Conservation (phyloP, 2,329 filamentous ascomycete genomes). For the Claviceps purpurea region DNA sequence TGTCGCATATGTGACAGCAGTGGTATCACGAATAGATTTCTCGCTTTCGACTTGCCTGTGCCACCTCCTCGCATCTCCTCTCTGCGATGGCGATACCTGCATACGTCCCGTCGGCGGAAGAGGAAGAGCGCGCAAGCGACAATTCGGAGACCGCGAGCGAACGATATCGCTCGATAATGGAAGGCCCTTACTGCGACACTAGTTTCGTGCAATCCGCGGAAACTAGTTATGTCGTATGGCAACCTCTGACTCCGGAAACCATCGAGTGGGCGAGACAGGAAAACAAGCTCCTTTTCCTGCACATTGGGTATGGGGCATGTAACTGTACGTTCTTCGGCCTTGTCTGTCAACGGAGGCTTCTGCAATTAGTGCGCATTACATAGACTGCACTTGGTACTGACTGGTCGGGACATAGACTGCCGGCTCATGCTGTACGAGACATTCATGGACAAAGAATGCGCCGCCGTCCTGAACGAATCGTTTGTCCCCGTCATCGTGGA, state of each 20-base stretch:
- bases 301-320: constrained; percentile 89
- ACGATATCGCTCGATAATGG: too few relatives aligned
- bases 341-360: not conserved
- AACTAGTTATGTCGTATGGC: constrained; percentile 80
- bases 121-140: too few relatives aligned
- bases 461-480: constrained; percentile 65
- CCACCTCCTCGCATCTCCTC: too few relatives aligned
- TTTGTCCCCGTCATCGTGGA: constrained; percentile 92
- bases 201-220: constrained; percentile 58
- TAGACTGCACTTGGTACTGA: constrained; percentile 10
- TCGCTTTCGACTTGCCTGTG: too few relatives aligned
- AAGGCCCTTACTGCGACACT: constrained; percentile 20
- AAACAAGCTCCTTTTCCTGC: constrained; percentile 84
- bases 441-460: constrained; percentile 72
- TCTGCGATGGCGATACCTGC: too few relatives aligned
- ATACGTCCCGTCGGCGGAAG: too few relatives aligned
- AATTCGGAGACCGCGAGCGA: too few relatives aligned
- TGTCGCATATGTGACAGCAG: too few relatives aligned
- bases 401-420: constrained; percentile 39
- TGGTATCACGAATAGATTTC: too few relatives aligned
- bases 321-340: constrained; percentile 53
- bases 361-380: not conserved
- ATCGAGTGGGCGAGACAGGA: constrained; percentile 63
- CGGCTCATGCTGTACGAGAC: constrained; percentile 90
- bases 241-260: constrained; percentile 68